Conservation (phyloP, 768 basidiomycete genomes). For the Termitomyces sp. region DNA sequence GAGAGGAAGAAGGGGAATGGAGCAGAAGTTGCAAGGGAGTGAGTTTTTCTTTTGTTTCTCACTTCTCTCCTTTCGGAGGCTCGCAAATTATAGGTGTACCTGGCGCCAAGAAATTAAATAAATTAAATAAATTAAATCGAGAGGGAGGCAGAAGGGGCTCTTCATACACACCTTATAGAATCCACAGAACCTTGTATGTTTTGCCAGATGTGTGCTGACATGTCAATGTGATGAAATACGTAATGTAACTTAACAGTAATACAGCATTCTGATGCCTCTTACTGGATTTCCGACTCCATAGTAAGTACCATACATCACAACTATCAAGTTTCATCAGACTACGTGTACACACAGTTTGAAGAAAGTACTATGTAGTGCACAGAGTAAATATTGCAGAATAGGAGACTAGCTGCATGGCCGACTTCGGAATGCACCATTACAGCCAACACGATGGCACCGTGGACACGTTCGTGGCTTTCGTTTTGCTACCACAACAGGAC, state of each 20-base stretch:
- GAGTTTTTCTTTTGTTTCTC: no score
- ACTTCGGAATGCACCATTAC: not conserved
- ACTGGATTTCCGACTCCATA: not conserved
- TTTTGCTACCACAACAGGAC: not conserved
- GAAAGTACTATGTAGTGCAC: not conserved
- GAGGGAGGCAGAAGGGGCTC: not conserved
- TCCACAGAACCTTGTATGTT: no score
- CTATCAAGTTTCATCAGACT: not conserved
- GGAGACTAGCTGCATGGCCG: not conserved
- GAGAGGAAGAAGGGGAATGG: no score
- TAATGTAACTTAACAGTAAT: no score
- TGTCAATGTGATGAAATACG: no score
- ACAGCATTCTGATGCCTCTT: no score
- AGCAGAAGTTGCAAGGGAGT: no score
- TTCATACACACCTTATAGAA: no score
- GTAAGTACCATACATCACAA: not conserved
- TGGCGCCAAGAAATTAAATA: not conserved
- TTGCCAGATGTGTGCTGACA: no score
- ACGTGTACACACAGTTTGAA: not conserved
- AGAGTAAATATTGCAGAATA: not conserved
- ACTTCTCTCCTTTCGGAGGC: no score
- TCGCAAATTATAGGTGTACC: no score
- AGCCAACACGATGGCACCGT: no score
- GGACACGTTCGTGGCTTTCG: not conserved
- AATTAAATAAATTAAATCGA: not conserved